These are phyloP conservation scores for Murraya koenigii DNA, from an alignment of 345 rosid species.

Conservation along the genomic window DNA sequence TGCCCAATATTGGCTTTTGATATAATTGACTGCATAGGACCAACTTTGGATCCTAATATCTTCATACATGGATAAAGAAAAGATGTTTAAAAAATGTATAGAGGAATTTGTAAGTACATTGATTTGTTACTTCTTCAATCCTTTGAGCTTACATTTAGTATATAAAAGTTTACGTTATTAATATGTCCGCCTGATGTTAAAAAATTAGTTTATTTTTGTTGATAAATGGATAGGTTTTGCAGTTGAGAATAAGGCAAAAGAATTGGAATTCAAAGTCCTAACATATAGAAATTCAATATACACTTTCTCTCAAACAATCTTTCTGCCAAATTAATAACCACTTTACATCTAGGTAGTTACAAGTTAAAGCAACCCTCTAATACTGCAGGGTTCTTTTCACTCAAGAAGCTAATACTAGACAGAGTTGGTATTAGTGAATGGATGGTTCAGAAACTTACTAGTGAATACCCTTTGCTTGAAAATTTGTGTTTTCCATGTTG, in stretches of 20 bases:
- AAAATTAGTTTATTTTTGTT: background rate
- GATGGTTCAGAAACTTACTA: no score
- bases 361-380: background rate
- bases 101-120: background rate
- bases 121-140: background rate
- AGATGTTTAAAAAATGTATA: background rate
- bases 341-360: background rate
- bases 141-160: background rate
- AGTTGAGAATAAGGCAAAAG: background rate
- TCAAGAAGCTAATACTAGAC: background rate
- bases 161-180: background rate
- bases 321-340: background rate
- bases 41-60: background rate
- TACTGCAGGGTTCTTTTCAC: background rate
- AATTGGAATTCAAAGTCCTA: background rate
- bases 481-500: no score
- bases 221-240: background rate
- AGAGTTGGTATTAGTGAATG: background rate
- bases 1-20: background rate
- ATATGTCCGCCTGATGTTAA: background rate
- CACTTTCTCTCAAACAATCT: background rate
- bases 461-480: no score
- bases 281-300: background rate
- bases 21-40: background rate
- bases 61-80: background rate